Base-by-base conservation (phyloP, 2,329 filamentous ascomycete species). In the Phialophora verrucosa region DNA sequence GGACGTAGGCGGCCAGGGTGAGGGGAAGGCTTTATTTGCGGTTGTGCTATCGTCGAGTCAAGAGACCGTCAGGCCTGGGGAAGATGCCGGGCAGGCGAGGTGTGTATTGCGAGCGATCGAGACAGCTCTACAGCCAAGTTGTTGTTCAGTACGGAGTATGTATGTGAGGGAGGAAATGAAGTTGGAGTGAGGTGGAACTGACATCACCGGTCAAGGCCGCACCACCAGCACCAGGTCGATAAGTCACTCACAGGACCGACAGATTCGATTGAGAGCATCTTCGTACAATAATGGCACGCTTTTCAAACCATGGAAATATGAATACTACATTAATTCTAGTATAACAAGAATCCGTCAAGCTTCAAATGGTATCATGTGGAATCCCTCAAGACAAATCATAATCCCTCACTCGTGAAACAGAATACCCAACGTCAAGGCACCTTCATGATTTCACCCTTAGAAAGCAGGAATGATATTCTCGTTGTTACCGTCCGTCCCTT, bases 1-100 rank as follows among this genome's bases (percentile, higher is more conserved):
- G 47, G 71, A 80, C 69, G 49, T 69, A 71, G 49, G 71, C 32
- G 53, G 71, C 69, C 71, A 72, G 68, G 12, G 44, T 69, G 65
- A 20, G 20, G 29, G 12, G 6, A 7, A 55, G 12, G 27, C n/a
- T 31, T 51, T 23, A 2, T 14, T 51, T 20, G 10, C 25, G 25
- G 2, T 42, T 7, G 38, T 44, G 38, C 38, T 44, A 44, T 20
- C 6, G 17, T n/a, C 6, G 38, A 3, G 2, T 44, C 14, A 44
- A 8, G 38, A n/a, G 17, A n/a, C 14, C n/a, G 17, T 44, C 2
- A 44, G 17, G 4, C 17, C 17, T 0, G 38, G 8, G 17, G 38
- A 44, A n/a, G 5, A n/a, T 44, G 17, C 38, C 2, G 17, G 17
- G 17, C 17, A 44, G 38, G 14, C 17, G 6, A 17, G 2, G 38